Evolutionary conservation across 805 yeast genomes (phyloP), one percentile per base, ranked within the genome.

Genomic region (Pichia occidentalis): DNA sequence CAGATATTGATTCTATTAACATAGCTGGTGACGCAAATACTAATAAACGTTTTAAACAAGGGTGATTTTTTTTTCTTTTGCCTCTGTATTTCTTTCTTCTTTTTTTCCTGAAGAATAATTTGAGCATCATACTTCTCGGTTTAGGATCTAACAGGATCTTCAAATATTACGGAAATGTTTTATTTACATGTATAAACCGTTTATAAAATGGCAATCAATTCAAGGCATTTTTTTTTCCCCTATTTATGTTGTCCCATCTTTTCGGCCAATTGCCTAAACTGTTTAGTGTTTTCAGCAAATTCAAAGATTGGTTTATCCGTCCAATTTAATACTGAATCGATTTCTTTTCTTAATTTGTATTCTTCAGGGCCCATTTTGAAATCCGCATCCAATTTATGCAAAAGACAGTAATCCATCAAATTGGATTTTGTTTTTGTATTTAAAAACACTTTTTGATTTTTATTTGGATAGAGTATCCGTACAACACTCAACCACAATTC

Each of bases 401-500:
- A 17, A 7, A 42, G 37, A 1, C 56, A 57, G 33, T 49, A 51
- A 38, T 41, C 48, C 24, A 34, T 46, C 32, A 51, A 44, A 27
- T 38, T 44, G 37, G 12, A 34, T 11, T 27, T 21, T 22, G 31
- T 28, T 19, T 25, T 32, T 1, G 24, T 14, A 20, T 29, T 32
- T 7, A 37, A 13, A 19, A 32, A 32, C 5, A 13, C 16, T 16
- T 14, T 17, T 9, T 32, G 20, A 8, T 28, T 16, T 7, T 7
- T 2, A 9, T 9, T 12, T 1, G 41, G 36, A 13, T 18, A 47
- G 22, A 50, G 18, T 8, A 48, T 40, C 31, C 51, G 37, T 10
- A 45, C 45, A 5, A 55, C 23, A 7, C 40, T 36, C 5, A 43
- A 37, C 60, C 61, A 57, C 10, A 50, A 44, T 3, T 51, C 51